A percentile compares a stretch with the other conserved stretches of the same genome.
Evolutionary conservation across 1,284 basidiomycete species (phyloP).

Genomic region (Papiliotrema flavescens): DNA sequence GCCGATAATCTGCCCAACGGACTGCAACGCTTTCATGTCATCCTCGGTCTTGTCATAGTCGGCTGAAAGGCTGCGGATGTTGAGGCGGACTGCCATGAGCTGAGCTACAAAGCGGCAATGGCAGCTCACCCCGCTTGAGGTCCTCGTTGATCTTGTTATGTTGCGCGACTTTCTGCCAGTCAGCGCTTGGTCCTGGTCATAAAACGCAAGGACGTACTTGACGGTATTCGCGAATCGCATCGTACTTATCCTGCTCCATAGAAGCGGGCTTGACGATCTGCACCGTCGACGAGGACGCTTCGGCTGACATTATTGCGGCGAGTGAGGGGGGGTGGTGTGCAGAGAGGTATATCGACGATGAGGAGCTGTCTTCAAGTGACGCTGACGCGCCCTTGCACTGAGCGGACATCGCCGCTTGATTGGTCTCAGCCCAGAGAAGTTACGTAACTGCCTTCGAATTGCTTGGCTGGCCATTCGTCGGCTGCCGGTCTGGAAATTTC

Average conservation of each 20-base stretch:
- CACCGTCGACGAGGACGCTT: conserved; percentile 29
- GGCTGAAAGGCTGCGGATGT: conserved; percentile 77
- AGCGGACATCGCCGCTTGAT: no score
- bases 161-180: conserved; percentile 77
- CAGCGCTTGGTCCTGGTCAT: neutral
- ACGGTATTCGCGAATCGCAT: conserved; percentile 50
- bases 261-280: conserved; percentile 26
- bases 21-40: conserved; percentile 98
- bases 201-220: conserved; percentile 27
- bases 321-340: neutral
- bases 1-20: conserved; percentile 97
- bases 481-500: neutral
- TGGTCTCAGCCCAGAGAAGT: neutral
- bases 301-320: conserved; percentile 20
- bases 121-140: conserved; percentile 73
- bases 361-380: neutral
- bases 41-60: conserved; percentile 96
- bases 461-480: no score
- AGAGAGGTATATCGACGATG: neutral
- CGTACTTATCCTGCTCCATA: conserved; percentile 44
- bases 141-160: conserved; percentile 78
- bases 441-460: neutral
- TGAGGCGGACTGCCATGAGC: conserved; percentile 38
- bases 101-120: neutral
- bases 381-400: neutral